Evolutionary conservation across 164 flowering plant genomes (phyloP), one percentile per base, ranked within the genome.

Genomic region (Berberis vulgaris): DNA sequence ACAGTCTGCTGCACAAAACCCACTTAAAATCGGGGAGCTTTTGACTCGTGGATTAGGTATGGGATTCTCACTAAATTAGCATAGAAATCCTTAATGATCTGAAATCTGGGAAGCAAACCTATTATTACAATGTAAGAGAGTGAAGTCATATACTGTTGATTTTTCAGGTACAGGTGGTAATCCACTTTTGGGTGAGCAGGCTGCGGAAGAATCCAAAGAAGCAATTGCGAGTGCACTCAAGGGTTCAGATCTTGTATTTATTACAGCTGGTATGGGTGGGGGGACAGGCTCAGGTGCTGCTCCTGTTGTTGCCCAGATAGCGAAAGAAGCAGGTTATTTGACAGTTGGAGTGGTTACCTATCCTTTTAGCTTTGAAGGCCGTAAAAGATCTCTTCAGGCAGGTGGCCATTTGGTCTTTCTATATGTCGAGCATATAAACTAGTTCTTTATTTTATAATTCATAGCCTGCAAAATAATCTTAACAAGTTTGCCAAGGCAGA

Each of bases 211-310:
- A 74, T 95, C 99, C 49, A 91, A 81, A 77, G 97, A 95, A 60
- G 86, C 81, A 9, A 94, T 94, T 69, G 85, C 96, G 52, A 74
- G 70, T 82, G 83, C 97, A 57, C 96, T 94, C 1, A 83, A 86
- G 69, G 97, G 94, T 41, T 91, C 98, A 45, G 98, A 94, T 76
- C 94, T 94, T 80, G 97, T 91, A 63, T 94, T 94, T 66, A 80
- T 94, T 71, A 88, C 98, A 45, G 98, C 98, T 26, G 98, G 98
- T 41, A 94, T 94, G 98, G 98, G 99, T 68, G 97, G 97, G 41
- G 97, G 99, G 59, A 91, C 99, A 4, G 99, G 99, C 9, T 94
- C 99, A 43, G 99, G 96, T 67, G 99, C 99, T 71, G 99, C 99
- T 58, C 99, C 97, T 43, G 85, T 94, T 67, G 88, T 94, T 59